A percentile compares a stretch with the other conserved stretches of the same genome.
Conservation (phyloP, 2,329 filamentous ascomycete species). For the Hypomyces perniciosus region DNA sequence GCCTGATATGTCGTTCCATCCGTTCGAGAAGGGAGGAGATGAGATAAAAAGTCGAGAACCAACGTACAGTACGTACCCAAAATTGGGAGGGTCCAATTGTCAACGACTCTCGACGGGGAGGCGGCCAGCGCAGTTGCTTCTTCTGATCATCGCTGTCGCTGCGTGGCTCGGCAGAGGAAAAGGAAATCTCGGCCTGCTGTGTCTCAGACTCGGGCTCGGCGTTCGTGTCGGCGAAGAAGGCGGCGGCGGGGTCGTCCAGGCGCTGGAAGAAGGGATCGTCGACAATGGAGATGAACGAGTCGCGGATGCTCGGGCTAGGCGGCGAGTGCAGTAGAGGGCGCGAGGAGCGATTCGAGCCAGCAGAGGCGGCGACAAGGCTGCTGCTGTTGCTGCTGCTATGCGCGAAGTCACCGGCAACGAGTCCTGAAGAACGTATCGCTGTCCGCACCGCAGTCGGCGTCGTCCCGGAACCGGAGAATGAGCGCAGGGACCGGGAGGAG, state of each 20-base stretch:
- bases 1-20: too few relatives aligned
- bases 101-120: constrained; percentile 44
- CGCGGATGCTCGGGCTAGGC: constrained; percentile 31
- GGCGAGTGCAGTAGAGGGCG: constrained; percentile 6
- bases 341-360: constrained; percentile 15
- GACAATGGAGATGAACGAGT: constrained; percentile 48
- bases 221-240: constrained; percentile 22
- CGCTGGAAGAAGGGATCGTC: constrained; percentile 51
- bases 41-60: background rate
- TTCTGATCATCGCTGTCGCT: constrained; percentile 35
- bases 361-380: constrained; percentile 9
- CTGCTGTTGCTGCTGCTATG: constrained; percentile 11
- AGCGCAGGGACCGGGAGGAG: constrained; percentile 8
- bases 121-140: constrained; percentile 35
- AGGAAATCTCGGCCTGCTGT: constrained; percentile 19
- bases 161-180: constrained; percentile 21
- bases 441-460: constrained; percentile 15
- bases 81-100: constrained; percentile 31
- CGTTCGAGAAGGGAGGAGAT: background rate
- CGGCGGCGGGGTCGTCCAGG: constrained; percentile 33
- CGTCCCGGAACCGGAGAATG: constrained; percentile 6
- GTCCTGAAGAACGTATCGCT: constrained; percentile 6
- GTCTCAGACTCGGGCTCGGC: constrained; percentile 19
- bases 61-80: constrained; percentile 28
- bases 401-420: constrained; percentile 19